Evolutionary conservation across 2,329 filamentous ascomycete species (phyloP).

Genomic region (Fusarium albosuccineum): DNA sequence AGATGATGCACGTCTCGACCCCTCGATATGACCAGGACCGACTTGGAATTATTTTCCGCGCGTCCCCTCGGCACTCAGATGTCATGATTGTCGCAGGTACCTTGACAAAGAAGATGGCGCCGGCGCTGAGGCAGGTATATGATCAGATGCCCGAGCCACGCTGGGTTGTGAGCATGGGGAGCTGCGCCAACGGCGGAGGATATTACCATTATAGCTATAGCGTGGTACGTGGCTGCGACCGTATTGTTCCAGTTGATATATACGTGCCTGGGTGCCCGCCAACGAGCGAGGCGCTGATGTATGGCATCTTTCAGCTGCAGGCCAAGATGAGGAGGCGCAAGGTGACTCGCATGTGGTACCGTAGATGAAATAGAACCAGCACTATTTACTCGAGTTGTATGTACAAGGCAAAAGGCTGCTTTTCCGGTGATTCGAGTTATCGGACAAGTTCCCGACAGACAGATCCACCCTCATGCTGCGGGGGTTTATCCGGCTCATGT

Average conservation of each 20-base stretch:
- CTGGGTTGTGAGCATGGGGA: constrained; percentile 77
- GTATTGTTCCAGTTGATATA: constrained; percentile 76
- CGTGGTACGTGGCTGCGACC: constrained; percentile 74
- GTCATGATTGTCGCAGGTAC: constrained; percentile 77
- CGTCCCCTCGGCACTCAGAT: constrained; percentile 74
- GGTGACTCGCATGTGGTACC: constrained; percentile 64
- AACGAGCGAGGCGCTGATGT: constrained; percentile 62
- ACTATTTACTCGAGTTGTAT: no score
- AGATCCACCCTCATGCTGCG: background rate
- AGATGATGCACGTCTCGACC: constrained; percentile 75
- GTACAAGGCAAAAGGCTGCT: no score
- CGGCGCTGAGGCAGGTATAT: constrained; percentile 73
- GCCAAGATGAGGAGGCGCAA: constrained; percentile 72
- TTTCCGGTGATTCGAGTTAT: background rate
- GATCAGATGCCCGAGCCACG: constrained; percentile 77
- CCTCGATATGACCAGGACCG: constrained; percentile 74
- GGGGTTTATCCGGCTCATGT: background rate
- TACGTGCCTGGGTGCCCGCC: constrained; percentile 75
- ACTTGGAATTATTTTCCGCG: constrained; percentile 76
- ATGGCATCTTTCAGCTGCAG: constrained; percentile 75
- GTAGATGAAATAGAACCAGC: constrained; percentile 28
- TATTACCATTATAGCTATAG: constrained; percentile 82
- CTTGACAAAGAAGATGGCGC: constrained; percentile 77
- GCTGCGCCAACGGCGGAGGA: constrained; percentile 78
- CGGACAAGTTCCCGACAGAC: background rate